Percentiles rank a stretch among this genome's conserved stretches.
These are phyloP conservation scores for Trichophyton schoenleinii DNA, from an alignment of 2,329 filamentous ascomycete genomes.

Conservation along the genomic window DNA sequence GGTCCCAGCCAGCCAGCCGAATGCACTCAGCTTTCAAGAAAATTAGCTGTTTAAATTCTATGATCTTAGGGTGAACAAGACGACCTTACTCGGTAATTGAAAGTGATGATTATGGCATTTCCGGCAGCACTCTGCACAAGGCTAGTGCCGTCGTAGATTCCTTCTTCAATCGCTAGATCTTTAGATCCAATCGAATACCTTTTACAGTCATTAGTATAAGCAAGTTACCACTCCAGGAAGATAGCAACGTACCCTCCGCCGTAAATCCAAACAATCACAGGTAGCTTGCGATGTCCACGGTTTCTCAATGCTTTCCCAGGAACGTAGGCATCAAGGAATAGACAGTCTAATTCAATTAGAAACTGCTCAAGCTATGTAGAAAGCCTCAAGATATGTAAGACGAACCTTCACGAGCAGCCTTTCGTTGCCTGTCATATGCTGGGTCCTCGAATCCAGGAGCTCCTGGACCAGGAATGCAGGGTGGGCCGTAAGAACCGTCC, in stretches of 20 bases:
- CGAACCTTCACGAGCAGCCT: neutral
- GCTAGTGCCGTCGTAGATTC: neutral
- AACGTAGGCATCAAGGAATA: slow-evolving; percentile 41
- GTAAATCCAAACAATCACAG: slow-evolving; percentile 1
- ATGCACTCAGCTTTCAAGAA: slow-evolving; percentile 37
- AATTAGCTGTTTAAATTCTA: slow-evolving; percentile 27
- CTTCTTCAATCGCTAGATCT: neutral
- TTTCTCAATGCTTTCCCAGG: slow-evolving; percentile 25
- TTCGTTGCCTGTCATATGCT: neutral
- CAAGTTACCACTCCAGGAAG: neutral
- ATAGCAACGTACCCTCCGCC: neutral
- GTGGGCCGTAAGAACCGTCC: slow-evolving; percentile 22
- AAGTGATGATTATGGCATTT: neutral
- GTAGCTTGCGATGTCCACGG: neutral
- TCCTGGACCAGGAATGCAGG: slow-evolving; percentile 24
- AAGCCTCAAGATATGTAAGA: neutral
- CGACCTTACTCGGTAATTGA: neutral
- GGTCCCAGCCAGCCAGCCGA: neutral
- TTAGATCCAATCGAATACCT: neutral
- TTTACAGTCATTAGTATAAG: neutral
- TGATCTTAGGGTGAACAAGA: slow-evolving; percentile 39
- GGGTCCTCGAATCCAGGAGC: slow-evolving; percentile 11
- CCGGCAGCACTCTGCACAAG: neutral
- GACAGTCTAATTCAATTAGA: slow-evolving; percentile 34
- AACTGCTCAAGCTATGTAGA: neutral